A percentile compares a stretch with the other conserved stretches of the same genome.
These are phyloP conservation scores for Talaromyces sp. DNA, from an alignment of 2,329 filamentous ascomycete genomes.

Conservation along the genomic window DNA sequence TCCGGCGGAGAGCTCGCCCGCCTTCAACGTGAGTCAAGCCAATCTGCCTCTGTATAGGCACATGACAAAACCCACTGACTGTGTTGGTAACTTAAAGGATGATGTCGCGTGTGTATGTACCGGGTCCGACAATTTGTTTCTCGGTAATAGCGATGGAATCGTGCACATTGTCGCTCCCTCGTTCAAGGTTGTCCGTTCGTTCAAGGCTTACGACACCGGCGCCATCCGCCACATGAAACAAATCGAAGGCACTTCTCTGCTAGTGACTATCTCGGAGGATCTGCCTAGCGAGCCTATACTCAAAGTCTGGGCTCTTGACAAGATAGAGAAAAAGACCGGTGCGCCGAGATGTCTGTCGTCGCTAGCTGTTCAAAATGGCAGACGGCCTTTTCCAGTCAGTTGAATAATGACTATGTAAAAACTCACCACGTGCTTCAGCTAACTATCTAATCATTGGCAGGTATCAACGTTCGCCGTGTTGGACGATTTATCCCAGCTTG, in stretches of 20 bases:
- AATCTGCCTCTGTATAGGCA: not conserved
- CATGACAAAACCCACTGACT: not conserved
- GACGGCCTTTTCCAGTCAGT: conserved; percentile 82
- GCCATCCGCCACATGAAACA: conserved; percentile 89
- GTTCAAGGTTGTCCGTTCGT: conserved; percentile 82
- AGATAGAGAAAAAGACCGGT: conserved; percentile 88
- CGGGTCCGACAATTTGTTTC: conserved; percentile 81
- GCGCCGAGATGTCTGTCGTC: conserved; percentile 83
- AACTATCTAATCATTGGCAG: conserved; percentile 15
- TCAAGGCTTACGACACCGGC: conserved; percentile 71
- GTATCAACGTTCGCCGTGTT: conserved; percentile 82
- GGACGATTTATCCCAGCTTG: conserved; percentile 84
- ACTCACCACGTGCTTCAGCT: not conserved
- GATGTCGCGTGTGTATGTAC: conserved; percentile 79
- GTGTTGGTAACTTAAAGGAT: conserved; percentile 33
- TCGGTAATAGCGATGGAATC: conserved; percentile 77
- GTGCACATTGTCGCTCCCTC: conserved; percentile 81
- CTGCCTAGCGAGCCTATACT: conserved; percentile 78
- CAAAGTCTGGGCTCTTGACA: conserved; percentile 97
- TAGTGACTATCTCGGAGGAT: conserved; percentile 80
- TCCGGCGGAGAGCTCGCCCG: conserved; percentile 67
- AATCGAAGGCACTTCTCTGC: conserved; percentile 75
- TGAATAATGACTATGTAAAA: not conserved
- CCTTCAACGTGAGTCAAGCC: conserved; percentile 63
- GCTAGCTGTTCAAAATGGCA: conserved; percentile 77